Evolutionary conservation across 768 basidiomycete genomes (phyloP).

Genomic region (Holtermanniella nyarrowii): DNA sequence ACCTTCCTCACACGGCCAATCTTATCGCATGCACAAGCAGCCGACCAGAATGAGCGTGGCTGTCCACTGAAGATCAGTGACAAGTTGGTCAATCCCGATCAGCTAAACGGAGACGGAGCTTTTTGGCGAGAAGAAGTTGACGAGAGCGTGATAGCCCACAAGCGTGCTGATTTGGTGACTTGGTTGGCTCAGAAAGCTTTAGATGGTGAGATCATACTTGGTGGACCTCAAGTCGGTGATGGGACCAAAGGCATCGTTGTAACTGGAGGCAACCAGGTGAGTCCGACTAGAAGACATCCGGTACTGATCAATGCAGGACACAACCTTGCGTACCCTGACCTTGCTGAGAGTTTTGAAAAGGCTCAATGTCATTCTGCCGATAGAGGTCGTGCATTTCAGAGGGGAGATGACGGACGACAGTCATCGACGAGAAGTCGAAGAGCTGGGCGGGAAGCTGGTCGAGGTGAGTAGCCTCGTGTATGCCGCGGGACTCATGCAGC

Average conservation of each 20-base stretch:
- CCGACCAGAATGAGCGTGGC: constrained; percentile 13
- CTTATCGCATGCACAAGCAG: constrained; percentile 15
- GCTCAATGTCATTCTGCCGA: constrained; percentile 37
- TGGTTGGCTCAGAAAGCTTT: constrained; percentile 26
- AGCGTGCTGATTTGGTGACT: constrained; percentile 31
- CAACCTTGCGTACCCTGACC: constrained; percentile 37
- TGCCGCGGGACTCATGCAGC: not conserved
- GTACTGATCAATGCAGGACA: constrained; percentile 30
- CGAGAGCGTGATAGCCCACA: constrained; percentile 21
- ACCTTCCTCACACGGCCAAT: constrained; percentile 36
- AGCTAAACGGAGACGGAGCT: constrained; percentile 34
- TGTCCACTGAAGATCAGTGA: constrained; percentile 38
- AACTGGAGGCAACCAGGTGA: constrained; percentile 42
- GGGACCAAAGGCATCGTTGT: constrained; percentile 39
- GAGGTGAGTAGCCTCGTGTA: constrained; percentile 13
- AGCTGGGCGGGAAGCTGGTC: constrained; percentile 37
- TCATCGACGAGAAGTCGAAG: constrained; percentile 29
- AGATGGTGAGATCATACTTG: constrained; percentile 24
- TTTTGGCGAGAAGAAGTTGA: constrained; percentile 35
- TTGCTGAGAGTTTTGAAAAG: constrained; percentile 39
- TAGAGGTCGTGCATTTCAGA: constrained; percentile 44
- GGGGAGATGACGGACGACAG: constrained; percentile 35
- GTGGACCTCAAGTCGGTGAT: constrained; percentile 12
- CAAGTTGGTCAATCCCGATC: constrained; percentile 41
- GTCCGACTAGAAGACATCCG: not conserved